Evolutionary conservation across 805 yeast species (phyloP), one percentile per base, ranked within the genome.

Genomic region (Saturnispora dispora): DNA sequence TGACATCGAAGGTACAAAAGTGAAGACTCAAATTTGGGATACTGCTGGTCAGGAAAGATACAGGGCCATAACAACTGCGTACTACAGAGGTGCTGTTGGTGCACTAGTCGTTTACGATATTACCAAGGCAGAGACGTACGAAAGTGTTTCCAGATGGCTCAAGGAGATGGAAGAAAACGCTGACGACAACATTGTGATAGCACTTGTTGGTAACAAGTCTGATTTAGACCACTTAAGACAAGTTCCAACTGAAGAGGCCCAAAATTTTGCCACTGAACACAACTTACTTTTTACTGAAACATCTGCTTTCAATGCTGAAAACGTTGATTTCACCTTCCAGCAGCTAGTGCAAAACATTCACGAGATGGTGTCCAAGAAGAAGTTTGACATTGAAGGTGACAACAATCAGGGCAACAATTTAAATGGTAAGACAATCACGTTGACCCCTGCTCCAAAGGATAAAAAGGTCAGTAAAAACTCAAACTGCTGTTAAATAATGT

Each of bases 11-110:
- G 89, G 88, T 42, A 85, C 85, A 63, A 72, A 88, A 65, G 84
- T 87, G 59, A 88, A 87, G 67, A 91, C 95, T 4, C 95, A 88
- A 70, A 84, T 89, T 60, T 91, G 99, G 99, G 99, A 91, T 70
- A 91, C 99, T 36, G 99, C 99, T 2, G 99, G 99, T 55, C 99
- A 91, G 73, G 99, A 91, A 70, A 82, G 99, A 68, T 91, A 93
- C 74, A 81, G 99, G 62, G 98, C 99, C 44, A 91, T 91, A 68
- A 93, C 99, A 32, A 83, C 93, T 52, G 98, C 98, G 5, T 91
- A 91, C 72, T 91, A 91, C 69, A 79, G 99, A 66, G 99, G 98
- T 41, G 98, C 99, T 1, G 96, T 90, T 50, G 99, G 99, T 54
- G 98, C 98, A 4, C 76, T 91, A 62, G 85, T 91, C 53, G 96